Evolutionary conservation across 805 yeast species (phyloP).

Genomic region (Millerozyma miso): DNA sequence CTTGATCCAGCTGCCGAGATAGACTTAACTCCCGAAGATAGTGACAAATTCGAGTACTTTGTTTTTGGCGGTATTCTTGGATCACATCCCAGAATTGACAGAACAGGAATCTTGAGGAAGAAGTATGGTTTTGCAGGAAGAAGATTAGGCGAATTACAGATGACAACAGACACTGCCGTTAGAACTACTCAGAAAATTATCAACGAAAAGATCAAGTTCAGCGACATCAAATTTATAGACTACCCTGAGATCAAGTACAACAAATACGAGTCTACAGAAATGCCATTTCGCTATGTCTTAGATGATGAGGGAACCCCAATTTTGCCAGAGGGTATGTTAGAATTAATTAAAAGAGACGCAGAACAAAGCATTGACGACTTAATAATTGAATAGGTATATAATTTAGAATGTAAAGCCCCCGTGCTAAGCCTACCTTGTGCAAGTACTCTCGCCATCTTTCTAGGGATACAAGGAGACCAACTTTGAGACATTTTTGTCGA

Average conservation of each 20-base stretch:
- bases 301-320: constrained; percentile 67
- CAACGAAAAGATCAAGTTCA: constrained; percentile 54
- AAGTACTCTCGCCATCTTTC: constrained; percentile 2
- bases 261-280: constrained; percentile 88
- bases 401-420: constrained; percentile 1
- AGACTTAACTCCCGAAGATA: constrained; percentile 73
- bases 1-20: constrained; percentile 82
- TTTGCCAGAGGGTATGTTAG: constrained; percentile 87
- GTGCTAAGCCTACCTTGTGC: background rate
- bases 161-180: constrained; percentile 97
- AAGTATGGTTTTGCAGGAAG: constrained; percentile 85
- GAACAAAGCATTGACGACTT: constrained; percentile 78
- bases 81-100: constrained; percentile 88
- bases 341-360: constrained; percentile 78
- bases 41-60: constrained; percentile 68
- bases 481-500: constrained; percentile 15
- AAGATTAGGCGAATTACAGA: constrained; percentile 81
- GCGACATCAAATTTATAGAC: constrained; percentile 79
- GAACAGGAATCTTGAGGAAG: constrained; percentile 81
- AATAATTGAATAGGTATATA: constrained; percentile 28
- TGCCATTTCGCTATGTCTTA: constrained; percentile 92
- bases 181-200: constrained; percentile 82
- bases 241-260: constrained; percentile 90
- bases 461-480: constrained; percentile 23
- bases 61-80: constrained; percentile 97